phyloP scores from a whole-genome alignment of 192 early-diverging fungal species.

The Coemansia furcata region DNA sequence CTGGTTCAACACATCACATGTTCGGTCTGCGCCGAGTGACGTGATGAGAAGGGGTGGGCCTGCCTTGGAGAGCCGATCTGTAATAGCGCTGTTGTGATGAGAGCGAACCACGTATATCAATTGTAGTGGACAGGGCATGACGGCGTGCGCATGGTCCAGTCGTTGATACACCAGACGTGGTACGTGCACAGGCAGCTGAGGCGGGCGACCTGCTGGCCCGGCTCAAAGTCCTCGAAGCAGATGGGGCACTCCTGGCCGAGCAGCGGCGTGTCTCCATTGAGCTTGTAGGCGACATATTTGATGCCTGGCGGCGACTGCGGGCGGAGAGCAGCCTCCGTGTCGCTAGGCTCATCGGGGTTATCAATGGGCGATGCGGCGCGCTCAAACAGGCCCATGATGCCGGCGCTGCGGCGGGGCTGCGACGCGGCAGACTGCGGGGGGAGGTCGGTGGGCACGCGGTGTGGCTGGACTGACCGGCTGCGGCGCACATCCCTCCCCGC shows the following conservation, averaged over 20 bases:
- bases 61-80: too few species aligned
- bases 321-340: neutral
- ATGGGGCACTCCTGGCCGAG: constrained; percentile 86
- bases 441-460: neutral
- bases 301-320: constrained; percentile 37
- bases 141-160: constrained; percentile 73
- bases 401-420: constrained; percentile 18
- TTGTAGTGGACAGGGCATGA: constrained; percentile 84
- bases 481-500: neutral
- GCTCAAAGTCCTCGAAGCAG: constrained; percentile 90
- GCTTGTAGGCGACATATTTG: constrained; percentile 55
- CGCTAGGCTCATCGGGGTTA: neutral
- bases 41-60: too few species aligned
- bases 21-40: too few species aligned
- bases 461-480: constrained; percentile 15
- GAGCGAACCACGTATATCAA: neutral
- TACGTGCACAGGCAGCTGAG: constrained; percentile 90
- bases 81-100: neutral
- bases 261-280: constrained; percentile 58
- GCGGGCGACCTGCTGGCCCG: constrained; percentile 74
- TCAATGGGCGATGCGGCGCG: constrained; percentile 10
- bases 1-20: too few species aligned
- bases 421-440: neutral
- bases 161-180: constrained; percentile 78
- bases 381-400: constrained; percentile 31